phyloP scores from a whole-genome alignment of 257 asterid genomes.

The Solanum ossicruentum region DNA sequence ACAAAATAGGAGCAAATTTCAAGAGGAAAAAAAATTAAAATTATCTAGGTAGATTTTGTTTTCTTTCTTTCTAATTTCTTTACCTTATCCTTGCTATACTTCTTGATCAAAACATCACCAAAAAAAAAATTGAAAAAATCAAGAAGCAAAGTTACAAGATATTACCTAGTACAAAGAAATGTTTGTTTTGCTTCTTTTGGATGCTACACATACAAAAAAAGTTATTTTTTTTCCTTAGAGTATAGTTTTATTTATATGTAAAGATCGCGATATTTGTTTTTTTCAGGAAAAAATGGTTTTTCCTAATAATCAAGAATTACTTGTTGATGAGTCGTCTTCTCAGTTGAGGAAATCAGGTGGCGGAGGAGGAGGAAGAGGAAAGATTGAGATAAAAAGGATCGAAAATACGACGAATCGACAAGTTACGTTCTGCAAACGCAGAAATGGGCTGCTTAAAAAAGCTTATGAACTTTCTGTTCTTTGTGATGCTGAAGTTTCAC shows the following conservation, averaged over 20 bases:
- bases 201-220: conserved; percentile 1
- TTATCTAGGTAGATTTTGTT: conserved; percentile 12
- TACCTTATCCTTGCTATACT: conserved; percentile 9
- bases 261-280: conserved; percentile 17
- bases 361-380: conserved; percentile 39
- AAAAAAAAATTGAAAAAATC: not conserved
- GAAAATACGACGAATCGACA: conserved; percentile 85
- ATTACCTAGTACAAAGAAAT: not conserved
- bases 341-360: conserved; percentile 30
- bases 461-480: conserved; percentile 81
- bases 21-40: not conserved
- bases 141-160: not conserved
- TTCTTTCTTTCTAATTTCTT: not conserved
- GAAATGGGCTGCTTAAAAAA: conserved; percentile 77
- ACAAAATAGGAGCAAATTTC: conserved; percentile 5
- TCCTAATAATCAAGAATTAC: conserved; percentile 40
- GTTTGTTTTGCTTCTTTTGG: conserved; percentile 32
- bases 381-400: conserved; percentile 79
- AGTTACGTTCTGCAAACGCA: conserved; percentile 81
- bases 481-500: conserved; percentile 93
- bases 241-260: not conserved
- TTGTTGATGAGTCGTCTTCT: conserved; percentile 25
- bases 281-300: conserved; percentile 36
- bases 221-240: not conserved
- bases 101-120: conserved; percentile 15